Base-by-base conservation (phyloP, 495 filamentous ascomycete genomes). In the Aspergillus heteromorphus region DNA sequence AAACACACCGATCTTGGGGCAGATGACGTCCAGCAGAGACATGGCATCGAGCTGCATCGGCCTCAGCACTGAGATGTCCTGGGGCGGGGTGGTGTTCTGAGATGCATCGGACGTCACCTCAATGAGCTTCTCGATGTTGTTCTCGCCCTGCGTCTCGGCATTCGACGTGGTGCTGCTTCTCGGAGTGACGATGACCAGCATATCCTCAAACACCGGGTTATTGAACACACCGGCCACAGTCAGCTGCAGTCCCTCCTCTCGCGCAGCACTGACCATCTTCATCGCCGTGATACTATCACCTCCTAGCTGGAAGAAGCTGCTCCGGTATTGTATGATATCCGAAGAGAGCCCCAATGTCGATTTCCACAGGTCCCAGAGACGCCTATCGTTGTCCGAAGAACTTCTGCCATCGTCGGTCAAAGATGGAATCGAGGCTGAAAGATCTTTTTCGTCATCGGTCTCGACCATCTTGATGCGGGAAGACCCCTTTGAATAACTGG, bases 261-360 rank as follows among this genome's bases (percentile, higher is more conserved):
- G 69, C 27, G 79, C 78, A 56, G 79, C 77, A 10, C 82, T 79
- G 8, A 84, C 84, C 41, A 88, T 71, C 65, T 81, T 84, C 82
- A 88, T 88, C 10, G 85, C 83, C 6, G 77, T 75, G 52, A 88
- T 85, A 48, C 84, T 78, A 48, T 79, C 76, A 40, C 76, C 76
- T 20, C 76, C 76, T 13, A 77, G 51, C 20, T 72, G 73, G 56
- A 79, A 78, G 66, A 79, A 79, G 48, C 72, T 76, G 47, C 71
- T 72, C 30, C 73, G 69, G 40, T 69, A 65, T 41, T 69, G 67
- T 19, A 78, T 68, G 7, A 65, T 61, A 17, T 70, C 65, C 13
- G 68, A 65, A 6, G 71, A 64, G 4, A 76, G 51, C n/a, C 70
- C 73, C 31, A 79, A 59, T 8, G 73, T 69, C 40, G 67, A 64